Conservation (phyloP, 768 basidiomycete genomes). For the Tephrocybe sp. region DNA sequence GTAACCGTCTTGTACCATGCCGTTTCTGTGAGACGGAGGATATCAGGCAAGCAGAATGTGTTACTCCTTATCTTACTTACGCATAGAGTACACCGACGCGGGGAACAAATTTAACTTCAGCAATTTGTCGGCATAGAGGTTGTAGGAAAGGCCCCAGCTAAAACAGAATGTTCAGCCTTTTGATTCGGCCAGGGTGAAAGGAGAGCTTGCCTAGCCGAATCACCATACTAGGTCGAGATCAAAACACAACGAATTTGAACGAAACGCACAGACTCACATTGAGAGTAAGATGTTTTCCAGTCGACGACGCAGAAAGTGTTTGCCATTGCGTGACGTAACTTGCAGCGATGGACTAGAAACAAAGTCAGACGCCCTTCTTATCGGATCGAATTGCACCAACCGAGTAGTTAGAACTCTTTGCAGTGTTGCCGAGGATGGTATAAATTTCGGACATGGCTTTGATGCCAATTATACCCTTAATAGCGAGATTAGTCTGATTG, state of each 20-base stretch:
- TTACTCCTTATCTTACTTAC: conserved; percentile 26
- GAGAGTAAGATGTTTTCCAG: conserved; percentile 53
- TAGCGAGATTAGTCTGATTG: conserved; percentile 69
- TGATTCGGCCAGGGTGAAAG: conserved; percentile 12
- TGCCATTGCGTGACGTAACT: conserved; percentile 57
- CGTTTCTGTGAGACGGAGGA: conserved; percentile 33
- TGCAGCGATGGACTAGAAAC: conserved; percentile 47
- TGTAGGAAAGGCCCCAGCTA: conserved; percentile 63
- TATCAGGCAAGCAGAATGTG: not conserved
- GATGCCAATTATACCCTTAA: conserved; percentile 71
- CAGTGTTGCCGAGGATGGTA: conserved; percentile 36
- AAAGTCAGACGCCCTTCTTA: not conserved
- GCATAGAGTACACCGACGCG: conserved; percentile 42
- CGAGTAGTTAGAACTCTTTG: conserved; percentile 40
- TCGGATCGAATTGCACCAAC: conserved; percentile 16
- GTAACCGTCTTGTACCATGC: conserved; percentile 51
- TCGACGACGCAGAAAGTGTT: conserved; percentile 46
- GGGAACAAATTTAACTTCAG: conserved; percentile 56
- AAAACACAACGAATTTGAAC: not conserved
- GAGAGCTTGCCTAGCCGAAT: conserved; percentile 37
- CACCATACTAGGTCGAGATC: conserved; percentile 41
- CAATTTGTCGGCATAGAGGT: conserved; percentile 59
- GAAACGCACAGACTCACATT: conserved; percentile 39
- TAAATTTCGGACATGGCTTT: conserved; percentile 61
- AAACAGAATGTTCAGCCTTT: not conserved